Percentiles rank a stretch among this genome's conserved stretches.
Evolutionary conservation across 148 eudicot genomes (phyloP).

Genomic region (Beta vulgaris): DNA sequence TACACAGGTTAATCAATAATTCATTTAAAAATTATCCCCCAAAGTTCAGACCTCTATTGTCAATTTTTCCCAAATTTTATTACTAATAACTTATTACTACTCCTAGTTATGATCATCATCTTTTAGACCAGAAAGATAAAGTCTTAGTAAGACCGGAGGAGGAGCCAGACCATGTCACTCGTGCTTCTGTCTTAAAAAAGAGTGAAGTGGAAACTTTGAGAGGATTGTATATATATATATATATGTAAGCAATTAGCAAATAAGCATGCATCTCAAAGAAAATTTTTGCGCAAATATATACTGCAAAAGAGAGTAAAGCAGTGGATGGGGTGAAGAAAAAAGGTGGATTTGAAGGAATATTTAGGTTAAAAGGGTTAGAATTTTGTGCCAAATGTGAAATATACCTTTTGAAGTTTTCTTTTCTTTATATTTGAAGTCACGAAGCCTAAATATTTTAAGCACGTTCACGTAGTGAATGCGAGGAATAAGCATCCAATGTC

Average conservation of each 20-base stretch:
- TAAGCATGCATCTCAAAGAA: slow-evolving; percentile 22
- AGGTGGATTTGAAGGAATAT: slow-evolving; percentile 28
- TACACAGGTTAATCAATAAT: too few relatives aligned
- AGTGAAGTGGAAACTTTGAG: slow-evolving; percentile 23
- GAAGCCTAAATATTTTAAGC: slow-evolving; percentile 13
- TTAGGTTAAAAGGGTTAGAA: slow-evolving; percentile 39
- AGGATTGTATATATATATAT: background rate
- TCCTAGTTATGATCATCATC: slow-evolving; percentile 15
- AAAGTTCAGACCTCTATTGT: too few relatives aligned
- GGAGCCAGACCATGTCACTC: slow-evolving; percentile 17
- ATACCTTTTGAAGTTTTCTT: background rate
- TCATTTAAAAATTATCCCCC: too few relatives aligned
- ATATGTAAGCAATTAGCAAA: background rate
- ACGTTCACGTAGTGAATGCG: slow-evolving; percentile 19
- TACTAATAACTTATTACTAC: background rate
- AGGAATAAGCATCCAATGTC: slow-evolving; percentile 38
- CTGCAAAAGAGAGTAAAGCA: slow-evolving; percentile 3
- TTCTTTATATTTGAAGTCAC: slow-evolving; percentile 28
- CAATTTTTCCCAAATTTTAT: too few relatives aligned
- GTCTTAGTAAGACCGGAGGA: background rate
- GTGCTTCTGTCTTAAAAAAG: slow-evolving; percentile 15
- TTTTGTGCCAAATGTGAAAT: slow-evolving; percentile 37
- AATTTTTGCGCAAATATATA: background rate
- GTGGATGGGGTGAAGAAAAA: slow-evolving; percentile 19
- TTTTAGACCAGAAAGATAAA: slow-evolving; percentile 25